These are phyloP conservation scores for Zygoascus bituminiphila DNA, from an alignment of 805 yeast genomes.

Conservation along the genomic window DNA sequence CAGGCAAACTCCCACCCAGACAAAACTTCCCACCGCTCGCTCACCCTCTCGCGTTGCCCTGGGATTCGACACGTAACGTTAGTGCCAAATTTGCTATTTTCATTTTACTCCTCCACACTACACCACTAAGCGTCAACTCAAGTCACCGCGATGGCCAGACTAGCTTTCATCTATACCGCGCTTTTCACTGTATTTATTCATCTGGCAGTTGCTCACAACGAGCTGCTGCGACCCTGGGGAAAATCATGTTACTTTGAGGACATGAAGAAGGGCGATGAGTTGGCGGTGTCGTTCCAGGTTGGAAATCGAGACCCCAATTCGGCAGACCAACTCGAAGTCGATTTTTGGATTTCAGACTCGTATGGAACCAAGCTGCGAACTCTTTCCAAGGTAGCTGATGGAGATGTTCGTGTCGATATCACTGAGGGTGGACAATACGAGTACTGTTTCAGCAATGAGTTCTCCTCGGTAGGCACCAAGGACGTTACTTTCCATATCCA, in stretches of 20 bases:
- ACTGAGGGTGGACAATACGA: slow-evolving; percentile 62
- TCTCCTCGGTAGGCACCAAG: slow-evolving; percentile 58
- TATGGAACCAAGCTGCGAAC: slow-evolving; percentile 43
- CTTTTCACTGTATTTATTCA: slow-evolving; percentile 1
- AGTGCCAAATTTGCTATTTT: neutral
- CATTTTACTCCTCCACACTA: neutral
- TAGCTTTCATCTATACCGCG: neutral
- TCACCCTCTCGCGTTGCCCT: no score
- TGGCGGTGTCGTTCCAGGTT: slow-evolving; percentile 84
- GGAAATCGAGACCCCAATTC: slow-evolving; percentile 64
- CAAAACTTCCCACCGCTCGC: no score
- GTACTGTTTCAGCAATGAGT: slow-evolving; percentile 90
- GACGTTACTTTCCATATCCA: slow-evolving; percentile 94
- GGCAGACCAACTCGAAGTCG: slow-evolving; percentile 35
- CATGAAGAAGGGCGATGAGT: slow-evolving; percentile 73
- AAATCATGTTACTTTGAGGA: slow-evolving; percentile 83
- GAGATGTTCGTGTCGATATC: slow-evolving; percentile 65
- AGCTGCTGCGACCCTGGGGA: slow-evolving; percentile 72
- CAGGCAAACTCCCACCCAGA: no score
- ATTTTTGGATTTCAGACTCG: slow-evolving; percentile 53
- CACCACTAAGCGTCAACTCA: no score
- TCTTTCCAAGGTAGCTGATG: slow-evolving; percentile 60
- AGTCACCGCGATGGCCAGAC: neutral
- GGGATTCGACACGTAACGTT: neutral
- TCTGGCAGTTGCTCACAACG: slow-evolving; percentile 57